These are phyloP conservation scores for Picea mariana DNA, from an alignment of 83 land plant genomes.

Conservation along the genomic window DNA sequence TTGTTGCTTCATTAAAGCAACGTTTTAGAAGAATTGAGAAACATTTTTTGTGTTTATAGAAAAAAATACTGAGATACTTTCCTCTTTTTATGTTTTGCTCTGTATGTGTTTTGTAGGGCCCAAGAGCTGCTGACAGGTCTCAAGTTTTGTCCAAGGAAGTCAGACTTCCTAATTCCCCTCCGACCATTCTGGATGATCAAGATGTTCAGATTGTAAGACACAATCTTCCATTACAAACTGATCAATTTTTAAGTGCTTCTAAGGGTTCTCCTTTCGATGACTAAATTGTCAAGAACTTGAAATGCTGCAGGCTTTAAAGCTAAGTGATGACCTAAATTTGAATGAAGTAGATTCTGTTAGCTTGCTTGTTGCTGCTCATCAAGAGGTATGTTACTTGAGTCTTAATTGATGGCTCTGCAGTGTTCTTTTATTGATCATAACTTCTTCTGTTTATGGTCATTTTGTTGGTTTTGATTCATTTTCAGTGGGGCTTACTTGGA, in stretches of 20 bases:
- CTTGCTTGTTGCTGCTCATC: conserved; percentile 85
- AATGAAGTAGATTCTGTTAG: conserved; percentile 94
- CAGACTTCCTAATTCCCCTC: conserved; percentile 72
- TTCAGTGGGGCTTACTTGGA: conserved; percentile 86
- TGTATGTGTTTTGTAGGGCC: conserved; percentile 52
- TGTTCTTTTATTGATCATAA: neutral
- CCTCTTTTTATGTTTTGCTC: neutral
- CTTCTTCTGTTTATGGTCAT: conserved; percentile 4
- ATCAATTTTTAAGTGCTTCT: conserved; percentile 6
- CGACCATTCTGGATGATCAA: conserved; percentile 88
- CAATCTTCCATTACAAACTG: neutral
- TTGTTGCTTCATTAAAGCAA: neutral
- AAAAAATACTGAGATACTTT: neutral
- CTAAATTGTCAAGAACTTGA: neutral
- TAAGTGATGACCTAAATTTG: conserved; percentile 93
- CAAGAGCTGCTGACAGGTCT: conserved; percentile 77
- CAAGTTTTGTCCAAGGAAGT: conserved; percentile 88
- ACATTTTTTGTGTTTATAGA: neutral
- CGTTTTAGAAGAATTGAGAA: neutral
- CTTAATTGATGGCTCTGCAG: neutral
- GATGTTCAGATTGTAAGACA: conserved; percentile 88
- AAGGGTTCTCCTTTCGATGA: neutral
- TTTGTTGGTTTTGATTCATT: neutral
- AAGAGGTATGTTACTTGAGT: conserved; percentile 65
- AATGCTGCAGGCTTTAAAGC: conserved; percentile 69